These are phyloP conservation scores for Populus nigra DNA, from an alignment of 345 rosid species.

Conservation along the genomic window DNA sequence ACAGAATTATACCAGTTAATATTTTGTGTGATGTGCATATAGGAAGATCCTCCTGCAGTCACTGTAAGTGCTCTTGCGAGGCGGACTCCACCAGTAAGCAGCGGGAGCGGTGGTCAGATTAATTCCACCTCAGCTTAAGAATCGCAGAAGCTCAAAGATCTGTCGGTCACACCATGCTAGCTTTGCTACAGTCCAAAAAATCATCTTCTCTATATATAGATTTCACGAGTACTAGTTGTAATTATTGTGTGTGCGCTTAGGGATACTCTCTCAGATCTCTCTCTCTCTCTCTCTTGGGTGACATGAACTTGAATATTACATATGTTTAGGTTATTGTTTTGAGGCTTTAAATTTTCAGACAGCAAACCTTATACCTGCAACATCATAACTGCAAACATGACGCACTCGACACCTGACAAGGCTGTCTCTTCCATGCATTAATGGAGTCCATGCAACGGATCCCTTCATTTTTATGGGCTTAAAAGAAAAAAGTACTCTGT, in stretches of 20 bases:
- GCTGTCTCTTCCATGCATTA: no score
- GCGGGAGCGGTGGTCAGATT: slow-evolving; percentile 12
- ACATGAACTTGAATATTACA: neutral
- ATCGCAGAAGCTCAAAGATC: neutral
- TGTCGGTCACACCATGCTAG: neutral
- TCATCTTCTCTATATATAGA: neutral
- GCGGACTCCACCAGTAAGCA: slow-evolving; percentile 5
- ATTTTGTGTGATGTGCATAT: neutral
- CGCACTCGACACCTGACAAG: no score
- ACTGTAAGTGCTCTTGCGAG: neutral
- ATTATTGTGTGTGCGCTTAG: neutral
- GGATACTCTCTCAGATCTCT: neutral
- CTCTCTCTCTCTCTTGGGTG: neutral
- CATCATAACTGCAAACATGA: no score
- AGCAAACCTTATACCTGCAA: neutral
- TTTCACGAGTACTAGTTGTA: neutral
- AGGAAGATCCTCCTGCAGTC: slow-evolving; percentile 3
- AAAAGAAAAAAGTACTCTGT: no score
- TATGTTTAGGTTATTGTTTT: neutral
- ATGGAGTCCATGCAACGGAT: no score
- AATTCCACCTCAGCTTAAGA: neutral
- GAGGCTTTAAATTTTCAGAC: neutral
- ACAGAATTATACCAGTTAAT: neutral
- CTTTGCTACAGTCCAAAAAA: neutral
- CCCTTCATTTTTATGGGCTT: no score